phyloP scores from a whole-genome alignment of 352 stramenopile genomes.

The Phytophthora europaea region DNA sequence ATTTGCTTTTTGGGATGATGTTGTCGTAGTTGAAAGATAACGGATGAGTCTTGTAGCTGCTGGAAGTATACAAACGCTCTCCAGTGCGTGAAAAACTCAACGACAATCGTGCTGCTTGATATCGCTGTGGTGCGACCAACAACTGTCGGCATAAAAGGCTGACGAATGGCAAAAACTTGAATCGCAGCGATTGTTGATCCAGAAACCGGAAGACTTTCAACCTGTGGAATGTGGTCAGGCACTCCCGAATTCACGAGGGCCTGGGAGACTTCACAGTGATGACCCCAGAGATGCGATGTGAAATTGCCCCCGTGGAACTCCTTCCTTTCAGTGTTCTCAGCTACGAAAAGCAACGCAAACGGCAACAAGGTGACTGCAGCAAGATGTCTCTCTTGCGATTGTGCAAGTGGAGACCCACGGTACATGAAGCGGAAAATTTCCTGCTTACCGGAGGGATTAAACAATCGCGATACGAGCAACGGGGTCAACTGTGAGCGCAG shows the following conservation, averaged over 20 bases:
- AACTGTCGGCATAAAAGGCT: conserved; percentile 1
- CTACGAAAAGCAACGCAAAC: conserved; percentile 33
- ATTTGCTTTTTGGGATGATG: conserved; percentile 17
- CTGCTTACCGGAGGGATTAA: conserved; percentile 1
- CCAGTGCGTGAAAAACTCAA: conserved; percentile 64
- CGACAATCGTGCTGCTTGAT: conserved; percentile 18
- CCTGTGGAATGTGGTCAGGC: conserved; percentile 28
- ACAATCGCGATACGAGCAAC: conserved; percentile 7
- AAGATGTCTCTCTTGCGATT: conserved; percentile 29
- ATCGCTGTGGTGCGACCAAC: not conserved
- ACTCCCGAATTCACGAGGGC: conserved; percentile 41
- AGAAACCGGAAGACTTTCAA: not conserved
- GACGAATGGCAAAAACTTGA: conserved; percentile 23
- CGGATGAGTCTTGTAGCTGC: conserved; percentile 51
- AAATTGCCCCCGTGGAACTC: not conserved
- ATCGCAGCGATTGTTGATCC: not conserved
- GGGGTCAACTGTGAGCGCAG: conserved; percentile 22
- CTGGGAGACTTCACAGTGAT: conserved; percentile 31
- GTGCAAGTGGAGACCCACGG: conserved; percentile 33
- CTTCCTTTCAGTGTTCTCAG: not conserved
- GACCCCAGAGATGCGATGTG: conserved; percentile 23
- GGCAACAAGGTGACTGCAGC: conserved; percentile 38
- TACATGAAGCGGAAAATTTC: conserved; percentile 45
- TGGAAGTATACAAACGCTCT: conserved; percentile 61
- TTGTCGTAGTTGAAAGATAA: conserved; percentile 39